Conservation (phyloP, 2,329 filamentous ascomycete genomes). For the Pestalotiopsis sp. region DNA sequence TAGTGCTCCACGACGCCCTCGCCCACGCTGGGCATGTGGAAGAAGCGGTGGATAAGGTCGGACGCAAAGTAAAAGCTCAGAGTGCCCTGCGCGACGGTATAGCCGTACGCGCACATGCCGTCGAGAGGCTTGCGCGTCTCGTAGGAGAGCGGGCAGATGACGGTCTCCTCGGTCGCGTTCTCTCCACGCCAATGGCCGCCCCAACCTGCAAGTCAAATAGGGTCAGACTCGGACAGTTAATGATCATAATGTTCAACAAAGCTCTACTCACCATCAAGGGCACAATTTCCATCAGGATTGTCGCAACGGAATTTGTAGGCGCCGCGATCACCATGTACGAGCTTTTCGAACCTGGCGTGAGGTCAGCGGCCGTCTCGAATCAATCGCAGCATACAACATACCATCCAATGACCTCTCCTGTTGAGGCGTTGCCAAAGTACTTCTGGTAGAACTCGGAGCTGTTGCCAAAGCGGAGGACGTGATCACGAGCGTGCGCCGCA, state of each 20-base stretch:
- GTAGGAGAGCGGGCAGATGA: conserved; percentile 70
- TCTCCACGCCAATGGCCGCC: conserved; percentile 69
- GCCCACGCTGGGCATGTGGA: conserved; percentile 64
- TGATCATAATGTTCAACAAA: too few relatives aligned
- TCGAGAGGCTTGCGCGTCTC: conserved; percentile 57
- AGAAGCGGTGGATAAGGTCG: conserved; percentile 69
- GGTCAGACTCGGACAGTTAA: background rate
- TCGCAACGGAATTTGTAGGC: conserved; percentile 69
- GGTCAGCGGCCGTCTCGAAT: background rate
- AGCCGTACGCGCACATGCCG: conserved; percentile 64
- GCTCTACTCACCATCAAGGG: conserved; percentile 41
- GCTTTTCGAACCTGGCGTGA: conserved; percentile 44
- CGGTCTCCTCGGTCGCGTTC: conserved; percentile 68
- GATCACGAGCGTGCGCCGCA: conserved; percentile 63
- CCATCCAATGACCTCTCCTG: conserved; percentile 63
- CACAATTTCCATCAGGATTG: conserved; percentile 68
- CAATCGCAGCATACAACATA: conserved; percentile 26
- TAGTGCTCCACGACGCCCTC: conserved; percentile 66
- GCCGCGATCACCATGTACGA: conserved; percentile 60
- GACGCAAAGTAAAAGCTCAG: conserved; percentile 68
- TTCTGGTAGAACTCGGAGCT: conserved; percentile 63
- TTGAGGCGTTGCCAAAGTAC: conserved; percentile 67
- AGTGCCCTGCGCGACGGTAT: conserved; percentile 58
- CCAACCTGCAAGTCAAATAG: conserved; percentile 49
- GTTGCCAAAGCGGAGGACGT: conserved; percentile 61